Evolutionary conservation across 1,284 basidiomycete genomes (phyloP).

Genomic region (Omphalotus olearius): DNA sequence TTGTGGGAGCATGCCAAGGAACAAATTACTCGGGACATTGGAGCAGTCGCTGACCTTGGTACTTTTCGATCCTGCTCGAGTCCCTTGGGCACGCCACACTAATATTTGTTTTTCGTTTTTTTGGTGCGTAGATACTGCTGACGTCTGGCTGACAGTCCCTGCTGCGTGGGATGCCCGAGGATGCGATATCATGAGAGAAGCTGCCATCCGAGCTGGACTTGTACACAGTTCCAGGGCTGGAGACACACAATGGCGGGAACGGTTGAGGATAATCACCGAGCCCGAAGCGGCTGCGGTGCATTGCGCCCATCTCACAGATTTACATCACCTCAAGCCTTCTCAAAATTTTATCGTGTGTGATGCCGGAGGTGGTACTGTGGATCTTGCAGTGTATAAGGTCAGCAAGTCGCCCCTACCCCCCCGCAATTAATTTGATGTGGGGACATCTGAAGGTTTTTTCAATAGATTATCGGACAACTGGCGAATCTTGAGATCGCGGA

Average conservation of each 20-base stretch:
- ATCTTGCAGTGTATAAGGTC: slow-evolving; percentile 70
- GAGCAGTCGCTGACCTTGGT: slow-evolving; percentile 78
- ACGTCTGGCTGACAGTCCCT: slow-evolving; percentile 79
- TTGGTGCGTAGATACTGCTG: slow-evolving; percentile 55
- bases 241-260: slow-evolving; percentile 72
- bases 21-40: slow-evolving; percentile 79
- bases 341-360: slow-evolving; percentile 77
- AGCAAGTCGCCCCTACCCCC: slow-evolving; percentile 4
- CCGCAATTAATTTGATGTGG: not conserved
- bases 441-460: not conserved
- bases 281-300: slow-evolving; percentile 85
- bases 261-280: slow-evolving; percentile 79
- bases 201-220: slow-evolving; percentile 72
- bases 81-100: slow-evolving; percentile 3
- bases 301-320: slow-evolving; percentile 70
- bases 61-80: slow-evolving; percentile 20
- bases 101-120: slow-evolving; percentile 11
- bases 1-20: slow-evolving; percentile 83
- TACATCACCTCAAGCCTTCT: slow-evolving; percentile 70
- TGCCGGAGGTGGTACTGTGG: slow-evolving; percentile 62
- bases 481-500: slow-evolving; percentile 79
- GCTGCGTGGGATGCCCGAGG: slow-evolving; percentile 83
- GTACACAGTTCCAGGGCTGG: slow-evolving; percentile 67
- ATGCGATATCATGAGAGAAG: slow-evolving; percentile 76
- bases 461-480: slow-evolving; percentile 47